Percentiles rank a stretch among this genome's conserved stretches.
phyloP scores from a whole-genome alignment of 164 flowering plant genomes.

The Sextonia rubra region DNA sequence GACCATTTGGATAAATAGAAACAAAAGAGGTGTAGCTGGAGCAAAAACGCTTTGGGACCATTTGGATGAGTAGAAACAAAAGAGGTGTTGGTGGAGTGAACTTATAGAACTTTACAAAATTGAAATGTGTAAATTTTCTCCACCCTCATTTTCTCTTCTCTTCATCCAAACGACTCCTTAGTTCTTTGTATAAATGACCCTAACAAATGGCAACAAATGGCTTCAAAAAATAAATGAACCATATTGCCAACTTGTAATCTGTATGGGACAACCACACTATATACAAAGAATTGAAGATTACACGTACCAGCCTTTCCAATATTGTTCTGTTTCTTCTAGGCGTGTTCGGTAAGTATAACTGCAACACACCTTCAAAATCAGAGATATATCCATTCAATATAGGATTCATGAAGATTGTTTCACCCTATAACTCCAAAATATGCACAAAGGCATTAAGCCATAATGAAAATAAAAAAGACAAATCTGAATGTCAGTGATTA shows the following conservation, averaged over 20 bases:
- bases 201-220: no score
- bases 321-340: constrained; percentile 79
- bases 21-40: no score
- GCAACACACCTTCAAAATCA: constrained; percentile 33
- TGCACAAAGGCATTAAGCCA: not conserved
- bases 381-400: constrained; percentile 4
- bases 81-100: no score
- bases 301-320: constrained; percentile 92
- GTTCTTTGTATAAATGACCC: not conserved
- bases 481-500: not conserved
- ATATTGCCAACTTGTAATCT: not conserved
- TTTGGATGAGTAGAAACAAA: no score
- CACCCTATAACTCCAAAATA: not conserved
- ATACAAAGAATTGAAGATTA: not conserved
- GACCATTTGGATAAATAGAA: no score
- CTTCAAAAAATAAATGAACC: no score
- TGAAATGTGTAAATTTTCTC: no score
- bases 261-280: not conserved
- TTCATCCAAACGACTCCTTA: not conserved
- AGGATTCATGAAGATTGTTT: not conserved
- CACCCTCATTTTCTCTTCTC: no score
- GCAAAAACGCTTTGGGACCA: no score
- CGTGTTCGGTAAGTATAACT: constrained; percentile 76
- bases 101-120: no score
- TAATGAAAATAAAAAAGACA: not conserved